Conservation (phyloP, 192 early-diverging fungal genomes). For the Backusella parvicylindrica region DNA sequence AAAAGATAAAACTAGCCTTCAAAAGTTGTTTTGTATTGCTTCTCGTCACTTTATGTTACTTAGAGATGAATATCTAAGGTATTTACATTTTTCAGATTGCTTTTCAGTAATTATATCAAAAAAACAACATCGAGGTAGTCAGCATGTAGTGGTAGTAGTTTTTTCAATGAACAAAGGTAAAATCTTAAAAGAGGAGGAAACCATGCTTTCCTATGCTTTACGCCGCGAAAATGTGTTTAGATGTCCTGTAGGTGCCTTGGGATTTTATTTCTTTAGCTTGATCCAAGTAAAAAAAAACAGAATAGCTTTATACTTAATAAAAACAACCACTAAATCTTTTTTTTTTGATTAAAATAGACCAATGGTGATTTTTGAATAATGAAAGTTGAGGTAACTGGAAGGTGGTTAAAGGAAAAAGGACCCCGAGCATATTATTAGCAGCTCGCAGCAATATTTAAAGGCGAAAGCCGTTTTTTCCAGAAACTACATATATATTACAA, state of each 20-base stretch:
- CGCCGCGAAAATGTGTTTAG: not conserved
- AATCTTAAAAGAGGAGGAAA: not conserved
- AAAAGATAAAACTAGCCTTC: not conserved
- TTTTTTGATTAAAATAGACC: not conserved
- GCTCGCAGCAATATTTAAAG: not conserved
- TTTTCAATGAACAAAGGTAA: not conserved
- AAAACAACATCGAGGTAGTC: not conserved
- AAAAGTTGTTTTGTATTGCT: not conserved
- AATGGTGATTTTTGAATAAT: not conserved
- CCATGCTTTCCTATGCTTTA: not conserved
- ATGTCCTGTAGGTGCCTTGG: not conserved
- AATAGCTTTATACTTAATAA: too few relatives aligned
- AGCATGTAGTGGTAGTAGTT: not conserved
- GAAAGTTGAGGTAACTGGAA: not conserved
- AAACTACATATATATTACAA: not conserved
- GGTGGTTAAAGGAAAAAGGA: not conserved
- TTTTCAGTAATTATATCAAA: not conserved
- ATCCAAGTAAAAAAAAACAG: not conserved
- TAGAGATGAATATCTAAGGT: not conserved
- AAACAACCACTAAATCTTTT: not conserved
- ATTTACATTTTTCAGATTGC: not conserved
- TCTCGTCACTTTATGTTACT: not conserved
- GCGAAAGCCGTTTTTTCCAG: not conserved
- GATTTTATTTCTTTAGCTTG: not conserved
- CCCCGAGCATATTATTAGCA: not conserved